Evolutionary conservation across 106 monocot genomes (phyloP), one percentile per base, ranked within the genome.

Genomic region (Platanthera guangdongensis): DNA sequence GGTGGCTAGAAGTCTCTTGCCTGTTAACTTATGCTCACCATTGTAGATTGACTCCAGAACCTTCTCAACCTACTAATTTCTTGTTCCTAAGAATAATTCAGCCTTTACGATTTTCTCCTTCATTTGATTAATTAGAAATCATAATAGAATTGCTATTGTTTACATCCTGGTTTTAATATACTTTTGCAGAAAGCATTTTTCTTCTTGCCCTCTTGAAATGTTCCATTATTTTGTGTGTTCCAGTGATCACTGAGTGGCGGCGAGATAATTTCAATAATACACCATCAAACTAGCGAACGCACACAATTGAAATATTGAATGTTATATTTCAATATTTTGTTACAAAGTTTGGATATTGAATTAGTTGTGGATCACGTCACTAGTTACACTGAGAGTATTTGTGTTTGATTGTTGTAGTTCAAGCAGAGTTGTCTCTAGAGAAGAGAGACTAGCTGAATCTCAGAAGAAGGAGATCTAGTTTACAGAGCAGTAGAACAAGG

Each of bases 161-260:
- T 18, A 21, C 5, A 18, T 59, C 6, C 19, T 59, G 21, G 19
- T n/a, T 30, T 65, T 32, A 32, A 65, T 65, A 1, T 65, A 65
- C 32, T 65, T 65, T 65, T 32, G 4, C 11, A 32, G 5, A 65
- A 65, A 65, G 30, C 11, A 11, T 65, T 39, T 8, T 65, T 15
- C 14, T 19, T 19, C 65, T 65, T 28, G 65, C 10, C 9, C 2
- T 68, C 30, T 74, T 80, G 7, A 74, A 25, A 50, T 74, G 48
- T 46, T 52, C 49, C 1, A 55, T 50, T 8, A 30, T 32, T 72
- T 55, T 15, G 1, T 50, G 52, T 75, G 46, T 75, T 83, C 68
- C 89, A 97, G 96, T 87, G 91, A 93, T 77, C 80, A 84, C 73
- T 63, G 82, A 78, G 96, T 2, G 32, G 32, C 32, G 32, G 32